Conservation (phyloP, 129 eudicot species). For the Oenanthe sinensis region DNA sequence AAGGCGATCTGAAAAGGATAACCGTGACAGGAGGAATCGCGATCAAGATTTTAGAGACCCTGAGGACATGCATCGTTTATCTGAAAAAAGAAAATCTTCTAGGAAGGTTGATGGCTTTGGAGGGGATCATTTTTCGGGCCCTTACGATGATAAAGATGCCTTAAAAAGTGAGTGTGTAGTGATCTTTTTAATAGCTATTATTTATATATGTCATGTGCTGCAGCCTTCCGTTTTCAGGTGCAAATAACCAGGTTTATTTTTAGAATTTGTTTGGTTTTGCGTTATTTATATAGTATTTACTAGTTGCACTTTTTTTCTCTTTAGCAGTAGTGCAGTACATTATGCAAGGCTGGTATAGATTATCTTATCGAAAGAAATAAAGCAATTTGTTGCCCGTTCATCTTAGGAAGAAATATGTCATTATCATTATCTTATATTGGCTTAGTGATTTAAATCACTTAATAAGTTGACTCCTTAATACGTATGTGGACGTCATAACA, state of each 20-base stretch:
- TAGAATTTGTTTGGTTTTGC: not conserved
- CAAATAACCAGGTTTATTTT: not conserved
- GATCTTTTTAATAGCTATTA: not conserved
- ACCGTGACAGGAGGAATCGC: conserved; percentile 55
- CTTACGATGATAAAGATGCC: conserved; percentile 67
- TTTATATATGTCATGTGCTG: not conserved
- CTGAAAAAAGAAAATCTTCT: conserved; percentile 65
- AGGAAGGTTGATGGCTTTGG: conserved; percentile 80
- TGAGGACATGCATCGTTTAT: conserved; percentile 50
- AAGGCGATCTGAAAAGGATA: conserved; percentile 58
- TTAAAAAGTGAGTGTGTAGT: conserved; percentile 64
- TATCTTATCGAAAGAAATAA: not conserved
- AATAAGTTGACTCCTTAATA: not conserved
- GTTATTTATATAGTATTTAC: not conserved
- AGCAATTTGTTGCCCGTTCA: not conserved
- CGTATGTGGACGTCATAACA: not conserved
- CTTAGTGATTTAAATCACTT: not conserved
- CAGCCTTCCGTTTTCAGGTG: not conserved
- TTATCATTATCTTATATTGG: not conserved
- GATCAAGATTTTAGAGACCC: conserved; percentile 73
- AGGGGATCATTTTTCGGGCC: conserved; percentile 37
- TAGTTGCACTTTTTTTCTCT: not conserved
- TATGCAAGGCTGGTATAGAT: not conserved
- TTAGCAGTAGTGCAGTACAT: not conserved
- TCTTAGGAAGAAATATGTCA: not conserved